These are phyloP conservation scores for Cucurbita maxima DNA, from an alignment of 306 rosid genomes.

Conservation along the genomic window DNA sequence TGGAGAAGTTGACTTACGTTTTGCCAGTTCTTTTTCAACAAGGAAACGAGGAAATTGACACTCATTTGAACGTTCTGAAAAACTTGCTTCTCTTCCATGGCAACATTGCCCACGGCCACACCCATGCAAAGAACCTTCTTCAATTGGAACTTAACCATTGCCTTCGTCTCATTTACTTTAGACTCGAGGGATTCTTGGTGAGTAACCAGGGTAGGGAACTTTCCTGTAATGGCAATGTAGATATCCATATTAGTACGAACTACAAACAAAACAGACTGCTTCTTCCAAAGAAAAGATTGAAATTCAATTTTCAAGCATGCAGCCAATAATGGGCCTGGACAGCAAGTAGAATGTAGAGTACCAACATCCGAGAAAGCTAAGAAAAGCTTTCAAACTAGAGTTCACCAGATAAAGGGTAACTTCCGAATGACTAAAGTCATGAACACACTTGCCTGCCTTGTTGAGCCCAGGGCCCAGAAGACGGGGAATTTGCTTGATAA, in stretches of 20 bases:
- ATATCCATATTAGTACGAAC: background rate
- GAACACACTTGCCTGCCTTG: conserved; percentile 60
- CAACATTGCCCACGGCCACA: conserved; percentile 67
- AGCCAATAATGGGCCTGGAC: background rate
- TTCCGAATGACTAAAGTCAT: background rate
- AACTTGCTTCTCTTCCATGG: conserved; percentile 83
- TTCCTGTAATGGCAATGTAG: conserved; percentile 24
- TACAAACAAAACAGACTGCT: background rate
- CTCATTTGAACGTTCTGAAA: conserved; percentile 78
- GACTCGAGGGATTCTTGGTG: conserved; percentile 79
- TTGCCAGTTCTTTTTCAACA: conserved; percentile 80
- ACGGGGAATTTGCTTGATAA: conserved; percentile 81
- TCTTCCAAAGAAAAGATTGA: background rate
- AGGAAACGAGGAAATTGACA: conserved; percentile 70
- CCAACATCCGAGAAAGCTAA: background rate
- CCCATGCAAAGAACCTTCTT: conserved; percentile 90
- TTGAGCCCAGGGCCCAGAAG: conserved; percentile 85
- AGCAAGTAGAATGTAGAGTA: background rate
- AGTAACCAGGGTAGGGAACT: conserved; percentile 63
- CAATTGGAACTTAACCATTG: conserved; percentile 66
- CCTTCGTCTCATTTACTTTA: conserved; percentile 69
- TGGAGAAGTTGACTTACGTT: conserved; percentile 32
- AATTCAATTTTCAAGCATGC: background rate
- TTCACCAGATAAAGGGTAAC: background rate
- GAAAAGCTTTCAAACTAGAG: background rate